Evolutionary conservation across 1,284 basidiomycete species (phyloP).

Genomic region (Cryptococcus jaspeensis): DNA sequence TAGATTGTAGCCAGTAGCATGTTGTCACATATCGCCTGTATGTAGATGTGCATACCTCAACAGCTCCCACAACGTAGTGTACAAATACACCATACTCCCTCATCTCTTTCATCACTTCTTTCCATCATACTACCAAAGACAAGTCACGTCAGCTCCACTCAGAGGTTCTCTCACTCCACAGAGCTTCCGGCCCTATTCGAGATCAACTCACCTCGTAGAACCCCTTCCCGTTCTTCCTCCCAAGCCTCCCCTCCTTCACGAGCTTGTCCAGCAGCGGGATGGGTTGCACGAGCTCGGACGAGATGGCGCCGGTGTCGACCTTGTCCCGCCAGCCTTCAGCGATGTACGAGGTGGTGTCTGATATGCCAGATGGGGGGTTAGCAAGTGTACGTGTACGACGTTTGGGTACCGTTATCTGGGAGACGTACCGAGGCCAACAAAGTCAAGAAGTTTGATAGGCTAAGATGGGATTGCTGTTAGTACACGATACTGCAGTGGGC

Average conservation of each 20-base stretch:
- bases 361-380: not conserved
- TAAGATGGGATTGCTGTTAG: conserved; percentile 15
- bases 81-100: no score
- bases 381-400: not conserved
- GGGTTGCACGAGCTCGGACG: conserved; percentile 53
- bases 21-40: not conserved
- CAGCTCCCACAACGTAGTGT: no score
- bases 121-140: conserved; percentile 12
- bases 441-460: conserved; percentile 60
- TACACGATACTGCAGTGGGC: not conserved
- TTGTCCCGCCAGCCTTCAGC: conserved; percentile 57
- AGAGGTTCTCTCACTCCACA: no score
- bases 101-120: conserved; percentile 6
- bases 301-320: conserved; percentile 52
- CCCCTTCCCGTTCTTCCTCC: conserved; percentile 56
- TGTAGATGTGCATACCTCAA: no score
- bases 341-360: conserved; percentile 55
- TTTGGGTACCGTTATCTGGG: not conserved
- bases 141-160: conserved; percentile 1
- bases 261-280: conserved; percentile 55
- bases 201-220: conserved; percentile 50
- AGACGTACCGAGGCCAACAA: conserved; percentile 56
- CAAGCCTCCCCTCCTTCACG: conserved; percentile 57
- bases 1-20: not conserved
- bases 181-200: no score